These are phyloP conservation scores for Beverwykella pulmonaria DNA, from an alignment of 495 filamentous ascomycete genomes.

Conservation along the genomic window DNA sequence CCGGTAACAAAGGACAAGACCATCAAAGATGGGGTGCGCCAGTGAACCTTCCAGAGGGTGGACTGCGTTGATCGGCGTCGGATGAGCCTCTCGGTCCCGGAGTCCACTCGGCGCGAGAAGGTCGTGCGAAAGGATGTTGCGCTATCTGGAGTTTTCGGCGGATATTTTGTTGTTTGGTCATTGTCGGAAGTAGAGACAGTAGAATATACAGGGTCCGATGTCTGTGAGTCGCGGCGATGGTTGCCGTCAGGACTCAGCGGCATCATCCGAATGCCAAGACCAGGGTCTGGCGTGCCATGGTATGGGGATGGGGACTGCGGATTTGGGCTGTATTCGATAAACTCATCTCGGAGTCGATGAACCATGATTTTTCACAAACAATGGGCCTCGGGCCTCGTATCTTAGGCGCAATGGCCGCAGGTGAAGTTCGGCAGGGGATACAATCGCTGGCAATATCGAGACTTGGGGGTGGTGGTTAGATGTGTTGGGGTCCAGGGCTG, in stretches of 20 bases:
- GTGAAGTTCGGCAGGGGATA: neutral
- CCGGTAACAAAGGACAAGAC: slow-evolving; percentile 43
- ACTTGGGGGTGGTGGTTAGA: neutral
- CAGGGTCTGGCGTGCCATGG: neutral
- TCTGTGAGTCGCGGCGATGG: slow-evolving; percentile 1
- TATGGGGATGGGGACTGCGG: neutral
- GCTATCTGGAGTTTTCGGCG: slow-evolving; percentile 14
- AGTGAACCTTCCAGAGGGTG: slow-evolving; percentile 46
- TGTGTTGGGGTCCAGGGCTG: neutral
- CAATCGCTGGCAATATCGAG: neutral
- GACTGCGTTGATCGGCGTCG: slow-evolving; percentile 19
- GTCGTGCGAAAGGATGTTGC: neutral
- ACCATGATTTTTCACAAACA: neutral
- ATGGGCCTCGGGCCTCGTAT: neutral
- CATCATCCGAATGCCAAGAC: slow-evolving; percentile 15
- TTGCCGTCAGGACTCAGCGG: slow-evolving; percentile 10
- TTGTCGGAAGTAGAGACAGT: neutral
- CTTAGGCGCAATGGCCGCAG: neutral
- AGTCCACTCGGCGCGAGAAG: slow-evolving; percentile 26
- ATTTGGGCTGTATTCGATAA: neutral
- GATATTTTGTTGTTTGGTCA: neutral
- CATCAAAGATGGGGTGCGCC: slow-evolving; percentile 45
- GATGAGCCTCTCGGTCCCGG: slow-evolving; percentile 25
- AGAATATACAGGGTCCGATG: neutral
- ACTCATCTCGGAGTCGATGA: neutral